Evolutionary conservation across 2,329 filamentous ascomycete genomes (phyloP).

Genomic region (Fusarium caatingaense): DNA sequence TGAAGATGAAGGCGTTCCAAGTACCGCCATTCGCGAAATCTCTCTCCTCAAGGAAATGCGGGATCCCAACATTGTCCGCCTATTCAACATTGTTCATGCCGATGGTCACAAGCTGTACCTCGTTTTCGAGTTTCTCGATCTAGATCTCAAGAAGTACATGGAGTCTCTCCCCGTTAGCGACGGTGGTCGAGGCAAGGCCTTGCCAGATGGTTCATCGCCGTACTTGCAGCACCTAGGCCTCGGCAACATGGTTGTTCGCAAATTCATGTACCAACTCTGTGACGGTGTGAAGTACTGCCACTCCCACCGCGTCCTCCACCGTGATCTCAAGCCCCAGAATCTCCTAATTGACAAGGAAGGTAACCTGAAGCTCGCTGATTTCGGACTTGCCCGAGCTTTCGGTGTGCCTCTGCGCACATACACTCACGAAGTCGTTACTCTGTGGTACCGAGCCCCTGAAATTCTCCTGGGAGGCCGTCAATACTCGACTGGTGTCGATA

Average conservation of each 20-base stretch:
- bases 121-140: conserved; percentile 90
- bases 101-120: conserved; percentile 96
- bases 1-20: conserved; percentile 93
- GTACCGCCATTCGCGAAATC: conserved; percentile 93
- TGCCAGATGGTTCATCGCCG: conserved; percentile 79
- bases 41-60: conserved; percentile 95
- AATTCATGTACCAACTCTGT: conserved; percentile 91
- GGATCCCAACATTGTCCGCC: conserved; percentile 87
- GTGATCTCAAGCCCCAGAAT: conserved; percentile 92
- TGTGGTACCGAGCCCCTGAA: conserved; percentile 93
- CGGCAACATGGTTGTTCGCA: conserved; percentile 85
- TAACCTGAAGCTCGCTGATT: conserved; percentile 91
- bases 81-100: conserved; percentile 93
- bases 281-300: conserved; percentile 90
- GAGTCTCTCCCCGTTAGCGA: conserved; percentile 86
- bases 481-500: conserved; percentile 93
- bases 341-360: conserved; percentile 86
- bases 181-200: conserved; percentile 84
- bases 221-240: conserved; percentile 76
- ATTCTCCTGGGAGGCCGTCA: conserved; percentile 91
- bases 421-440: conserved; percentile 93
- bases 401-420: conserved; percentile 92
- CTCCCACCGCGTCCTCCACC: conserved; percentile 85
- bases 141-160: conserved; percentile 97
- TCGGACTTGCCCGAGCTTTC: conserved; percentile 88